Evolutionary conservation across 1,284 basidiomycete genomes (phyloP).

Genomic region (Malassezia vespertilionis): DNA sequence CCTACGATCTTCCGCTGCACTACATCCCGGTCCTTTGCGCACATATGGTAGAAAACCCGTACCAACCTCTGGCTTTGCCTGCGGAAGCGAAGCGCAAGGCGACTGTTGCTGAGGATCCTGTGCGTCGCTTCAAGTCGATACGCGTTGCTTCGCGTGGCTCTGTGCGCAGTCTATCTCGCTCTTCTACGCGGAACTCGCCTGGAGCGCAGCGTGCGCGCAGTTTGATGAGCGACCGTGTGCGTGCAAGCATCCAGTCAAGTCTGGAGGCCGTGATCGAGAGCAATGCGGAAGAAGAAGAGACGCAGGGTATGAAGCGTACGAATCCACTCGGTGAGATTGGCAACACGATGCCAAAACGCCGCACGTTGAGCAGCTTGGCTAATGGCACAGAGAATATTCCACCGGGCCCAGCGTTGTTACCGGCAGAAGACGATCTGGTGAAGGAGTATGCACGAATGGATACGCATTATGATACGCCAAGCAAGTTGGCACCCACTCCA

Average conservation of each 20-base stretch:
- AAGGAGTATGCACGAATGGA: conserved; percentile 1
- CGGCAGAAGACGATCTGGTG: not conserved
- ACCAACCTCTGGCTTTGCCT: conserved; percentile 18
- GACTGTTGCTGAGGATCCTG: not conserved
- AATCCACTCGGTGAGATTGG: conserved; percentile 9
- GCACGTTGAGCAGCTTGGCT: not conserved
- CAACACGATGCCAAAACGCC: conserved; percentile 13
- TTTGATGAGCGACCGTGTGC: conserved; percentile 12
- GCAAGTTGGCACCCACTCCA: not conserved
- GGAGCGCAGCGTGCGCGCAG: conserved; percentile 12
- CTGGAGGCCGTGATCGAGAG: conserved; percentile 11
- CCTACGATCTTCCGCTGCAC: not conserved
- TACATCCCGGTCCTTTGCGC: conserved; percentile 8
- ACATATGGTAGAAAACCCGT: conserved; percentile 6
- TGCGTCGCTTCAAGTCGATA: conserved; percentile 7
- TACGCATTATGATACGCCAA: conserved; percentile 2
- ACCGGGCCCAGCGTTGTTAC: not conserved
- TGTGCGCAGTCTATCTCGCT: not conserved
- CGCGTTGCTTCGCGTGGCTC: conserved; percentile 4
- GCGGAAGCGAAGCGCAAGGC: not conserved
- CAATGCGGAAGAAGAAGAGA: not conserved
- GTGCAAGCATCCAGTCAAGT: conserved; percentile 15
- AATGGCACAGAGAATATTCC: not conserved
- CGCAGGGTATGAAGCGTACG: conserved; percentile 2
- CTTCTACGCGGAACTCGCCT: not conserved